Evolutionary conservation across 768 basidiomycete species (phyloP), one percentile per base, ranked within the genome.

Genomic region (Obba rivulosa): DNA sequence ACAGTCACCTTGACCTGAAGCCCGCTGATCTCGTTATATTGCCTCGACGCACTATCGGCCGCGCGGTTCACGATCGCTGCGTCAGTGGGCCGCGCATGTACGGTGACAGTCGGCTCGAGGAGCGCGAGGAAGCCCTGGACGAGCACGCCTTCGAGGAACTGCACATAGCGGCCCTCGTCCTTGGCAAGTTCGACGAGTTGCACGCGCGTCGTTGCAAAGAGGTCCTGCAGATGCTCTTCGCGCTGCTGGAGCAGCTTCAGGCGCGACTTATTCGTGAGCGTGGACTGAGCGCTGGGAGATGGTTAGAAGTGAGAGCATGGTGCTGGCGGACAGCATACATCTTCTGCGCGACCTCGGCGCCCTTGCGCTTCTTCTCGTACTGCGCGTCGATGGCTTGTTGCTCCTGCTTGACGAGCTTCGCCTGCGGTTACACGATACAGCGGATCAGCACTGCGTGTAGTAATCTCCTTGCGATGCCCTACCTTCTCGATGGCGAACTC

Each of bases 401-500:
- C 67, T 99, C 95, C 66, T 94, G 91, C 65, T 93, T 92, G 21
- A 99, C 95, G 50, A 98, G 85, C 69, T 92, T 96, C 43, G 94
- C 95, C 94, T 97, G 61, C 34, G 18, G 16, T 28, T 9, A 42
- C 17, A 24, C 22, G 43, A 14, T 24, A 18, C 20, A n/a, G 16
- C 13, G n/a, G 16, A 39, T 46, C 16, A 48, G 41, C 46, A 41
- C 20, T 20, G 31, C 4, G 36, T 31, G 39, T 18, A 8, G 34
- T 10, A 13, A 46, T 2, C 13, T 20, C 42, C 8, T 24, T 18
- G n/a, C 9, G 17, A 18, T 14, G 4, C 49, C 58, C 34, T 36
- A 84, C 94, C 80, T 99, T 99, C 67, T 99, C 96, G 57, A 99
- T 98, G 17, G 95, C 88, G 63, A 98, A 98, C 71, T 99, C 95